Evolutionary conservation across 768 basidiomycete genomes (phyloP).

Genomic region (Russula sp.): DNA sequence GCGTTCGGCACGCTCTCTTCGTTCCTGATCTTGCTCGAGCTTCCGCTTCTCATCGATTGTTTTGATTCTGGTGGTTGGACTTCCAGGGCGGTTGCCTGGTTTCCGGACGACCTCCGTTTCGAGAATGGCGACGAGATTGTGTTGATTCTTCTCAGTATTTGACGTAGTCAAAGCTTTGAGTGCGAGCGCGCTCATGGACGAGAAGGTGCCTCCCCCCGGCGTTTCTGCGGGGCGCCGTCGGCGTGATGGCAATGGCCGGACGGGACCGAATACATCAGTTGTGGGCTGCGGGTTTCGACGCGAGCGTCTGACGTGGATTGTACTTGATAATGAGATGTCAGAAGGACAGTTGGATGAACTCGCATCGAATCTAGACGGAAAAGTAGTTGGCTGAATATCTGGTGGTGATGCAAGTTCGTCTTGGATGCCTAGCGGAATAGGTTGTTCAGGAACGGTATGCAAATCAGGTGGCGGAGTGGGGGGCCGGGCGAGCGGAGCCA

Average conservation of each 20-base stretch:
- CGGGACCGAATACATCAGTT: slow-evolving; percentile 34
- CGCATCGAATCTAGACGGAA: not conserved
- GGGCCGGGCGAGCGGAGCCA: not conserved
- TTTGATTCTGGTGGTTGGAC: slow-evolving; percentile 66
- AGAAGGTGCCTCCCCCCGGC: slow-evolving; percentile 38
- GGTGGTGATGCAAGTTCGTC: not conserved
- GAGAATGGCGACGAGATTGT: slow-evolving; percentile 47
- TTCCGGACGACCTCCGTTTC: slow-evolving; percentile 66
- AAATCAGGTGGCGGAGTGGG: not conserved
- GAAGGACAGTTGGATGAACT: not conserved
- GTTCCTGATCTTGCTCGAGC: slow-evolving; percentile 49
- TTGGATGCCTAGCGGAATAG: not conserved
- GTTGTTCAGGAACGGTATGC: not conserved
- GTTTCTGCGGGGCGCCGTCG: slow-evolving; percentile 1
- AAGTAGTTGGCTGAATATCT: not conserved
- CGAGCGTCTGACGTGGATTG: slow-evolving; percentile 11
- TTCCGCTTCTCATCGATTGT: slow-evolving; percentile 60
- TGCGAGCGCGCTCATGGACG: slow-evolving; percentile 61
- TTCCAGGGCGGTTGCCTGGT: slow-evolving; percentile 66
- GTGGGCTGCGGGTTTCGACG: slow-evolving; percentile 24
- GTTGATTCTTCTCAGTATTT: slow-evolving; percentile 70
- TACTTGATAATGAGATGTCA: not conserved
- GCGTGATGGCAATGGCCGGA: not conserved
- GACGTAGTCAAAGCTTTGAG: slow-evolving; percentile 62
- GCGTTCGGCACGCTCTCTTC: slow-evolving; percentile 53